These are phyloP conservation scores for Arthrobotrys pseudoclavata DNA, from an alignment of 2,329 filamentous ascomycete species.

Conservation along the genomic window DNA sequence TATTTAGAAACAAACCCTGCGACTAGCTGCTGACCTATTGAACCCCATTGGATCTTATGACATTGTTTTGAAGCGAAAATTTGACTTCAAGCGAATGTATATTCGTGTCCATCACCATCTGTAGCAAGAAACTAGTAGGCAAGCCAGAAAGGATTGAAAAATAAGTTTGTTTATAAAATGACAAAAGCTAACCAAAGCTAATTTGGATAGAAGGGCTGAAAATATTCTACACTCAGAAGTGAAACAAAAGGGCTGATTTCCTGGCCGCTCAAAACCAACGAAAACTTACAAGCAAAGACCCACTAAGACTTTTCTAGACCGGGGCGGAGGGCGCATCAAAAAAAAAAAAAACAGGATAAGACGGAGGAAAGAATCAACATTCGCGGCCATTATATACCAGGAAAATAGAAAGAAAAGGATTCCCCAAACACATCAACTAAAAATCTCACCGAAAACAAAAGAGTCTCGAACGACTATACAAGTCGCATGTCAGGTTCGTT, in stretches of 20 bases:
- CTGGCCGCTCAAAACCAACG: constrained; percentile 15
- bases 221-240: constrained; percentile 57
- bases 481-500: constrained; percentile 42
- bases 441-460: background rate
- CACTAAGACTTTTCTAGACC: constrained; percentile 40
- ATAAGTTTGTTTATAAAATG: background rate
- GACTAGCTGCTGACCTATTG: background rate
- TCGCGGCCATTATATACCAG: constrained; percentile 42
- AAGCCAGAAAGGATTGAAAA: background rate
- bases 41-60: background rate
- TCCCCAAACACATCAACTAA: constrained; percentile 7
- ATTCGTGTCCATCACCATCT: no score
- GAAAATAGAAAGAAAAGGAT: constrained; percentile 5
- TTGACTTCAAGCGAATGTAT: no score
- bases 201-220: constrained; percentile 7
- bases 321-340: constrained; percentile 1
- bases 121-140: background rate
- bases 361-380: background rate
- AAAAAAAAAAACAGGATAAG: background rate
- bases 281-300: constrained; percentile 30
- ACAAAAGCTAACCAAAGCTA: background rate
- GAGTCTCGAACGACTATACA: constrained; percentile 7
- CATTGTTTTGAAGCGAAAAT: no score
- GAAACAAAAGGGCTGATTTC: constrained; percentile 28
- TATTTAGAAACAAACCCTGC: constrained; percentile 6